A percentile compares a stretch with the other conserved stretches of the same genome.
These are phyloP conservation scores for Coniochaeta sp. DNA, from an alignment of 2,329 filamentous ascomycete genomes.

Conservation along the genomic window DNA sequence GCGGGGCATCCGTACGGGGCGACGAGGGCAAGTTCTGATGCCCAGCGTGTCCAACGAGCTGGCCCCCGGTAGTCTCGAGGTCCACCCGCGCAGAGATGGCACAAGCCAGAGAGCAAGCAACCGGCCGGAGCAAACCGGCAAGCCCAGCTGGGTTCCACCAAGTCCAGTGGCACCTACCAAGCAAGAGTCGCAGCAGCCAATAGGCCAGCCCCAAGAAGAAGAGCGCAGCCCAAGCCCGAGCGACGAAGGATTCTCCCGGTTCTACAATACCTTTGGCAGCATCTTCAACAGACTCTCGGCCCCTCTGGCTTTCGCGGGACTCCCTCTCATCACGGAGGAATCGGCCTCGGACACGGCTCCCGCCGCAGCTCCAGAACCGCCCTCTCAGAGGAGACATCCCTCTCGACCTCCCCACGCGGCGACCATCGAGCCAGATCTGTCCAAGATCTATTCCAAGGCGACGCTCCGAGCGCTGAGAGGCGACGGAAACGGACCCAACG, in stretches of 20 bases:
- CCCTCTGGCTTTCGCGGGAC: constrained; percentile 83
- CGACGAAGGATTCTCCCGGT: constrained; percentile 80
- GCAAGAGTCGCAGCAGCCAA: constrained; percentile 11
- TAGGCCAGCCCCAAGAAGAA: constrained; percentile 13
- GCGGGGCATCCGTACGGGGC: constrained; percentile 64
- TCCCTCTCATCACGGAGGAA: constrained; percentile 63
- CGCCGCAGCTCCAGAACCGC: constrained; percentile 29
- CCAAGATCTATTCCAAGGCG: constrained; percentile 76
- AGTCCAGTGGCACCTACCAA: constrained; percentile 21
- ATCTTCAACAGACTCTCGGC: constrained; percentile 85
- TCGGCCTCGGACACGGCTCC: constrained; percentile 21
- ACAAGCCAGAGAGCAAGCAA: constrained; percentile 35
- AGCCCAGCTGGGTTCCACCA: constrained; percentile 47
- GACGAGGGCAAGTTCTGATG: constrained; percentile 59
- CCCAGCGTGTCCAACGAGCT: constrained; percentile 70
- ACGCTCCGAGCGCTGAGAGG: constrained; percentile 73
- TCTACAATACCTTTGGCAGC: constrained; percentile 86
- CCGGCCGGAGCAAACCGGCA: constrained; percentile 46
- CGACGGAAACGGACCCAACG: constrained; percentile 55
- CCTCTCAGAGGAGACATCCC: constrained; percentile 29
- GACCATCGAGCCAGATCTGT: constrained; percentile 64
- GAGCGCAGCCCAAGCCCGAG: constrained; percentile 15
- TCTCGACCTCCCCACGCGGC: constrained; percentile 17
- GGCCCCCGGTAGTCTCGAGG: constrained; percentile 61
- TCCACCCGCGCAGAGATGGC: constrained; percentile 41